Evolutionary conservation across 257 asterid species (phyloP), one percentile per base, ranked within the genome.

Genomic region (Coffea eugenioides): DNA sequence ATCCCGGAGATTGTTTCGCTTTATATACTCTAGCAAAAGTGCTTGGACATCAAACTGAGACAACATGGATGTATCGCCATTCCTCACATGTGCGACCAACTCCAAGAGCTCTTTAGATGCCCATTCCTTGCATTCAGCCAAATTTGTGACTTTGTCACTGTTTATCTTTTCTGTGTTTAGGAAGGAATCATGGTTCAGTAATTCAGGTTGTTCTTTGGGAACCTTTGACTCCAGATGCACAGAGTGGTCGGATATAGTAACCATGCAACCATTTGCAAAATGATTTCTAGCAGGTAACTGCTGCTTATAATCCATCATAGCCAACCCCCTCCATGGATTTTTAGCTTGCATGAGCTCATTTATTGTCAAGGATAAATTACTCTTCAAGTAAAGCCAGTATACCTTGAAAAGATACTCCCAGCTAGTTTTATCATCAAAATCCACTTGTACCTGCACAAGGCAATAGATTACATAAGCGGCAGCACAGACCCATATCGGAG

Each of bases 321-420:
- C 81, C 23, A 80, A 86, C 69, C 81, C 91, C 77, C 81, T 90
- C 88, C 87, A 84, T 1, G 93, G 94, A 16, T 77, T 88, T 80
- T 83, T 88, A 54, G 97, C 98, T 85, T 89, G 94, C 70, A 83
- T 82, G 79, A 95, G 93, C 86, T 95, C 98, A 77, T 71, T 77
- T 46, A 90, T 65, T 36, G 94, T 93, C 82, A 95, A 84, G 0
- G 94, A 91, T 66, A 91, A 79, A 70, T 86, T 87, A 77, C 87
- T 93, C 78, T 89, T 93, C 82, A 95, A 85, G 83, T 49, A 62
- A 74, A 89, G 86, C 98, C 98, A 95, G 81, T 95, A 95, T 72
- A 90, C 88, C 86, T 95, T 93, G 88, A 95, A 95, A 81, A 95
- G 97, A 89, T 95, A 91, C 80, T 95, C 98, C 96, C 97, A 95